These are phyloP conservation scores for Phytophthora vignae DNA, from an alignment of 352 stramenopile genomes.

Conservation along the genomic window DNA sequence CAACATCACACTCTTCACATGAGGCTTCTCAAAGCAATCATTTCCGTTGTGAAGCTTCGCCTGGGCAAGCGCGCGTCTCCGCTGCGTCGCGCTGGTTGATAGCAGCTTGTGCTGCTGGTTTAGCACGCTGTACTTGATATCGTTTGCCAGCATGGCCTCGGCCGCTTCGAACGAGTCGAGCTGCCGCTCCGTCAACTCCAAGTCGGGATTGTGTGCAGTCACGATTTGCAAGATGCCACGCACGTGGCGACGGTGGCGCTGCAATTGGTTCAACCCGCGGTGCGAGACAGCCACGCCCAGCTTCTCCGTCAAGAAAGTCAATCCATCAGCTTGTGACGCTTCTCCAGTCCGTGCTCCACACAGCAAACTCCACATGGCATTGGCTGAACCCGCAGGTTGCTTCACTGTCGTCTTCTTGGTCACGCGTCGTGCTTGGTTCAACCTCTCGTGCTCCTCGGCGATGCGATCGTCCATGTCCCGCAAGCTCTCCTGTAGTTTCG, in stretches of 20 bases:
- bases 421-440: conserved; percentile 40
- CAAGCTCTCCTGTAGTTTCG: conserved; percentile 68
- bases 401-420: conserved; percentile 39
- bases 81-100: conserved; percentile 48
- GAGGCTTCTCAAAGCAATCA: conserved; percentile 69
- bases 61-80: conserved; percentile 53
- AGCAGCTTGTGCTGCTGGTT: conserved; percentile 66
- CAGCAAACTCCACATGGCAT: conserved; percentile 70
- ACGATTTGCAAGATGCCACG: conserved; percentile 84
- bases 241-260: conserved; percentile 81
- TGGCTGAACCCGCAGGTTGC: conserved; percentile 33
- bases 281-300: conserved; percentile 67
- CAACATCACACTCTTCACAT: conserved; percentile 71
- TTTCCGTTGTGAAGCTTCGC: conserved; percentile 70
- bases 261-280: conserved; percentile 80
- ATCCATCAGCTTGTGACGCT: conserved; percentile 55
- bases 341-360: conserved; percentile 54
- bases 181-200: conserved; percentile 83
- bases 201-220: conserved; percentile 78
- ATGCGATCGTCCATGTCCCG: conserved; percentile 67
- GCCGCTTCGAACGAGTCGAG: conserved; percentile 83
- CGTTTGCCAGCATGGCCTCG: conserved; percentile 73
- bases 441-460: conserved; percentile 48
- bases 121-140: conserved; percentile 82
- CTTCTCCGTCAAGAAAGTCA: conserved; percentile 64